Conservation (phyloP, 139 green algal species). For the Picochlorum sp. region DNA sequence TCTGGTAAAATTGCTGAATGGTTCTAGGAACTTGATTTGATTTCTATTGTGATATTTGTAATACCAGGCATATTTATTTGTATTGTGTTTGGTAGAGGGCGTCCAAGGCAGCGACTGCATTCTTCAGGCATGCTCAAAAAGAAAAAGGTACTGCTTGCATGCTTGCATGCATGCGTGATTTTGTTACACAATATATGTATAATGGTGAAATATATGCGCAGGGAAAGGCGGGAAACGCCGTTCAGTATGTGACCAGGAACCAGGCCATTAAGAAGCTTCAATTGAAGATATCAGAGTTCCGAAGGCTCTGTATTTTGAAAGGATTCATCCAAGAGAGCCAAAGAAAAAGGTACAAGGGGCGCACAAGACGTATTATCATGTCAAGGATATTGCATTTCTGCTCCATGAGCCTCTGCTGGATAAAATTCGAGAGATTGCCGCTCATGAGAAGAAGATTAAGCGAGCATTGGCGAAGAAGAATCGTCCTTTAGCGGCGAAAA, state of each 20-base stretch:
- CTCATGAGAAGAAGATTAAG: conserved; percentile 40
- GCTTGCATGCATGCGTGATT: neutral
- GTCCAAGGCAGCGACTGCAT: too few species aligned
- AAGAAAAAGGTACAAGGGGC: conserved; percentile 83
- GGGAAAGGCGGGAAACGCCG: conserved; percentile 59
- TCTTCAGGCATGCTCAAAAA: conserved; percentile 30
- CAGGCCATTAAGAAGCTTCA: conserved; percentile 94
- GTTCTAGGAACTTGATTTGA: neutral
- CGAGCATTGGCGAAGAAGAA: conserved; percentile 76
- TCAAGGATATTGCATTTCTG: conserved; percentile 97
- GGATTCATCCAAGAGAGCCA: conserved; percentile 95
- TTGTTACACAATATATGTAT: neutral
- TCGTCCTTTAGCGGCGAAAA: conserved; percentile 48
- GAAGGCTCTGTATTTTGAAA: conserved; percentile 97
- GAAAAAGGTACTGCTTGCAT: conserved; percentile 24
- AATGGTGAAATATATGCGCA: conserved; percentile 18
- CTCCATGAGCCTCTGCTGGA: conserved; percentile 90
- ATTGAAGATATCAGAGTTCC: conserved; percentile 91
- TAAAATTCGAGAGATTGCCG: conserved; percentile 54
- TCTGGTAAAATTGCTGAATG: neutral
- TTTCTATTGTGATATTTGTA: too few species aligned
- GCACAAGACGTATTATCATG: conserved; percentile 99
- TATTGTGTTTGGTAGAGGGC: too few species aligned
- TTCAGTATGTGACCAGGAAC: conserved; percentile 90
- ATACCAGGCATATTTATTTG: too few species aligned